Base-by-base conservation (phyloP, 305 asterid genomes). In the Fraxinus paxiana region DNA sequence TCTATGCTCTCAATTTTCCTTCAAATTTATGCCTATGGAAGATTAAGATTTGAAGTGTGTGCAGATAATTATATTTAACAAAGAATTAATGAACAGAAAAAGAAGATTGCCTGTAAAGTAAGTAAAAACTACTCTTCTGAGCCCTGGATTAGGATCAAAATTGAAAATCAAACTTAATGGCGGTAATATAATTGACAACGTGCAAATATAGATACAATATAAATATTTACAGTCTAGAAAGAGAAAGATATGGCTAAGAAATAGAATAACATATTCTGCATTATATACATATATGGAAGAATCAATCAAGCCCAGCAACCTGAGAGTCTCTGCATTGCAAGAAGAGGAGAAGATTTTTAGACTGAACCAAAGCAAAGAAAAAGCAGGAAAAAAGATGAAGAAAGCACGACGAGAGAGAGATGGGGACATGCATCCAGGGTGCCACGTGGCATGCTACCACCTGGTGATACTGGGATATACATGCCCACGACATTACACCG, bases 371-470 rank as follows among this genome's bases (percentile, higher is more conserved):
- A 75, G 59, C 77, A 75, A 35, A 67, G 69, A 34, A 81, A 48
- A 54, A 77, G 20, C 31, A 43, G 26, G 72, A 43, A 48, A 43
- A 70, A 73, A 75, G 80, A 77, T 38, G 22, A 38, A 69, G 83
- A 79, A 77, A 82, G 84, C 35, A 85, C 48, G 86, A 75, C 69
- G 84, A 41, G 85, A 41, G 83, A 75, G 87, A 86, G 90, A 88
- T 51, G 86, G 87, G 26, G 89, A 87, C 89, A 85, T 80, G 87
- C 92, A 87, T 92, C 86, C 77, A 78, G 86, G 7, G 75, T 5
- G 81, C 94, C 95, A 93, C 95, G 97, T 90, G 97, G 84, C 88
- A 35, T 28, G 82, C 20, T 59, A 30, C 22, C 18, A 92, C 77
- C 89, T 96, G 97, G 46, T 35, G 83, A 70, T 75, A 63, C 83